These are phyloP conservation scores for Fraxinus anomala DNA, from an alignment of 257 asterid genomes.

Conservation along the genomic window DNA sequence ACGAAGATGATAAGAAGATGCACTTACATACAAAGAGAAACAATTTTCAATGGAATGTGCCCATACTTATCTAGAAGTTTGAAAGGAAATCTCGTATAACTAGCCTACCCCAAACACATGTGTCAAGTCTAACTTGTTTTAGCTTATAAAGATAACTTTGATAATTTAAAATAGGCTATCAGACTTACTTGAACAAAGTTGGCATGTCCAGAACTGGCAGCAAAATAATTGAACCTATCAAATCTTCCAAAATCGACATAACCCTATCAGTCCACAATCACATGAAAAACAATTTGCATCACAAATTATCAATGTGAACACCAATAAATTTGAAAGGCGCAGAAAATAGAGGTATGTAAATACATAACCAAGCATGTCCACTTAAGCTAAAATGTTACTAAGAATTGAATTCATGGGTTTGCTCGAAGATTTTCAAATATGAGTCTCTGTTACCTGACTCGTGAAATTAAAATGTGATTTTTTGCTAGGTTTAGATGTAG, in stretches of 20 bases:
- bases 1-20: not conserved
- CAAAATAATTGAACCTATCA: constrained; percentile 66
- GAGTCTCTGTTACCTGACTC: not conserved
- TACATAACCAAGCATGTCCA: not conserved
- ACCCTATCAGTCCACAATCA: constrained; percentile 57
- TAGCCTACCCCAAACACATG: not conserved
- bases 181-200: constrained; percentile 77
- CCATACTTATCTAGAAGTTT: not conserved
- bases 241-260: constrained; percentile 91
- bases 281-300: constrained; percentile 27
- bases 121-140: constrained; percentile 11
- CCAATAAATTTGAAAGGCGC: not conserved
- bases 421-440: not conserved
- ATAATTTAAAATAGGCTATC: constrained; percentile 15
- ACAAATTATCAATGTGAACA: constrained; percentile 20
- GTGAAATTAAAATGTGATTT: constrained; percentile 6
- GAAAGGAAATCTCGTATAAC: not conserved
- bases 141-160: constrained; percentile 7
- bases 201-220: constrained; percentile 58
- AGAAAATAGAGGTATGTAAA: not conserved
- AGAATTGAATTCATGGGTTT: not conserved
- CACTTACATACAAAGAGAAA: not conserved
- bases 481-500: constrained; percentile 12
- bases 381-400: not conserved
- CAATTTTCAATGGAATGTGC: not conserved